Conservation (phyloP, 805 yeast species). For the Metschnikowia bowlesiae region DNA sequence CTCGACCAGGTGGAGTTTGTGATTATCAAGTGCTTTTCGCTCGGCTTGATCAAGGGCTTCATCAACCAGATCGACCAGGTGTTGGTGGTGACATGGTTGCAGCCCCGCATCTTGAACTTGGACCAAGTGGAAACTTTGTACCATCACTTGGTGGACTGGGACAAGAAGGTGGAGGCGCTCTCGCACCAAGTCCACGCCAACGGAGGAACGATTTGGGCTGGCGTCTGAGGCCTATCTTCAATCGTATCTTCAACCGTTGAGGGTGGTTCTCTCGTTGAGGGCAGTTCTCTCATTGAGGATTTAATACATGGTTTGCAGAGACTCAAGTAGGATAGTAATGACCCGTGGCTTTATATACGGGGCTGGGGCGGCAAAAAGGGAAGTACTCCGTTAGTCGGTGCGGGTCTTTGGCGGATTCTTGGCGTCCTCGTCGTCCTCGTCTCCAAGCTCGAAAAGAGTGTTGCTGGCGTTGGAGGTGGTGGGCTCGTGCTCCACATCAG, state of each 20-base stretch:
- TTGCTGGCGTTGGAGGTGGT: constrained; percentile 18
- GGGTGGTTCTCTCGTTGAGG: not conserved
- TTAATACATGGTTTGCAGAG: not conserved
- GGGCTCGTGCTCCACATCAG: constrained; percentile 12
- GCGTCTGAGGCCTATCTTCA: constrained; percentile 1
- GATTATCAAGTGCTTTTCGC: constrained; percentile 84
- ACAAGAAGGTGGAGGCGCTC: constrained; percentile 61
- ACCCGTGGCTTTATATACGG: no score
- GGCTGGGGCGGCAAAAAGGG: no score
- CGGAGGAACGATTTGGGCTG: constrained; percentile 43
- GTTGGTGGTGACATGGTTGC: constrained; percentile 88
- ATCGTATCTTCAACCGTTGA: no score
- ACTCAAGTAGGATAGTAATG: no score
- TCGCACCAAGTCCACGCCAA: constrained; percentile 35
- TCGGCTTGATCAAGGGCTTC: constrained; percentile 80
- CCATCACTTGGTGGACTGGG: constrained; percentile 73
- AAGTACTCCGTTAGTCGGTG: not conserved
- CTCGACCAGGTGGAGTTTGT: constrained; percentile 81
- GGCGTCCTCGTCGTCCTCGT: constrained; percentile 22
- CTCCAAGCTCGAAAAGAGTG: constrained; percentile 41
- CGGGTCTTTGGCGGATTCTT: not conserved
- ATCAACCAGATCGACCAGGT: constrained; percentile 82
- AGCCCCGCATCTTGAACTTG: constrained; percentile 85
- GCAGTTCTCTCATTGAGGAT: not conserved
- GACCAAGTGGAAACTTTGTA: constrained; percentile 77